Evolutionary conservation across 2,329 filamentous ascomycete species (phyloP), one percentile per base, ranked within the genome.

Genomic region (Arthrinium phaeospermum): DNA sequence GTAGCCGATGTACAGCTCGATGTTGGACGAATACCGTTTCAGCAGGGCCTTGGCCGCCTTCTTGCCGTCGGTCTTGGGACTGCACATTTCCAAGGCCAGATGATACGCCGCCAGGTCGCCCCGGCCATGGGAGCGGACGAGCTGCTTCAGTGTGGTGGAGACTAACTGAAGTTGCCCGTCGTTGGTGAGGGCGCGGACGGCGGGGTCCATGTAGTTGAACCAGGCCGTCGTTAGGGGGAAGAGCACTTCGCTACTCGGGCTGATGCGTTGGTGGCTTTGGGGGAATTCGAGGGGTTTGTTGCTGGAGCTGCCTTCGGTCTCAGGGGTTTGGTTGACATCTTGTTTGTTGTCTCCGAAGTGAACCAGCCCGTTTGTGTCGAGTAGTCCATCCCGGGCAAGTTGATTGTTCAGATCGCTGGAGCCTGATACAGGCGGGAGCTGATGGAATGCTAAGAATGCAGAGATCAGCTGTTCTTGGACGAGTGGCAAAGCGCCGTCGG

Each of bases 1-100:
- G 78, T 96, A 97, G 0, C 91, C 90, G 75, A 94, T 93, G 81
- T 97, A 98, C 0, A 98, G 84, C 19, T 86, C 84, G 3, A 93
- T 80, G 76, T 90, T 92, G 0, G 89, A 85, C 0, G 91, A 85
- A 71, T 90, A 88, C 68, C 86, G 86, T 78, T 93, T 96, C n/a
- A 98, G 82, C 0, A 97, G 83, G 8, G 83, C 82, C 77, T 94
- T 97, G 0, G 94, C 93, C 8, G 87, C 85, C 78, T 94, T 97
- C 75, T 89, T 92, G 37, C 91, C 89, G 1, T 82, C 85, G 0
- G 81, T 78, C 0, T 87, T 84, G 61, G 91, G 87, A 71, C 89
- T 88, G 0, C 81, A 78, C 69, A 87, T 88, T 76, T 92, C 90
- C 67, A 96, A 87, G 0, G 92, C 92, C 13, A 98, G 83, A 74